Conservation (phyloP, 192 early-diverging fungal species). For the Cladochytrium replicatum region DNA sequence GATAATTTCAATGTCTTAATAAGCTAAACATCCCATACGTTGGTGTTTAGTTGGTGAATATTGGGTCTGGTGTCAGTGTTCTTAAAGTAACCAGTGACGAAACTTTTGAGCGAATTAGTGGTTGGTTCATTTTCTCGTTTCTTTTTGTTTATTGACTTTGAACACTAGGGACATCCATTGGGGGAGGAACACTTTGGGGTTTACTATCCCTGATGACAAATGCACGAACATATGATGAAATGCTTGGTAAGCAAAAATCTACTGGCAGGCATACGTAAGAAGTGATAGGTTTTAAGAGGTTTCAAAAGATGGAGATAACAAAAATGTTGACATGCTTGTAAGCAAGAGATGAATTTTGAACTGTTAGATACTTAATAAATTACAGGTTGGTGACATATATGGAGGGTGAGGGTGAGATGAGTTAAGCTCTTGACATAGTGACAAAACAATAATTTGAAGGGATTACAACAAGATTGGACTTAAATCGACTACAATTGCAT, state of each 20-base stretch:
- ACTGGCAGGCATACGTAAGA: slow-evolving; percentile 41
- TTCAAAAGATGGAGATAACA: slow-evolving; percentile 84
- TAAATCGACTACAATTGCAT: slow-evolving; percentile 86
- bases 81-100: slow-evolving; percentile 84
- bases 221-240: slow-evolving; percentile 77
- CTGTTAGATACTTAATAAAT: slow-evolving; percentile 22
- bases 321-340: slow-evolving; percentile 60
- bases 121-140: slow-evolving; percentile 49
- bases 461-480: slow-evolving; percentile 90
- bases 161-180: slow-evolving; percentile 50
- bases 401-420: slow-evolving; percentile 19
- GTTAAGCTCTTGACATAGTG: not conserved
- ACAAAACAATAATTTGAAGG: slow-evolving; percentile 33
- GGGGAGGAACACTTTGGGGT: slow-evolving; percentile 96
- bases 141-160: slow-evolving; percentile 1
- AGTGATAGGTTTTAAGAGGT: slow-evolving; percentile 50
- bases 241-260: slow-evolving; percentile 38
- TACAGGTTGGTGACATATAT: slow-evolving; percentile 94
- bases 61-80: slow-evolving; percentile 93
- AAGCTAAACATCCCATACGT: not conserved
- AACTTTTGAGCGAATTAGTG: slow-evolving; percentile 80
- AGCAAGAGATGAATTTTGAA: not conserved
- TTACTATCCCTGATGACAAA: slow-evolving; percentile 78
- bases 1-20: not conserved
- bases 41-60: slow-evolving; percentile 70